These are phyloP conservation scores for Cokeromyces recurvatus DNA, from an alignment of 371 early-diverging fungal genomes.

Conservation along the genomic window DNA sequence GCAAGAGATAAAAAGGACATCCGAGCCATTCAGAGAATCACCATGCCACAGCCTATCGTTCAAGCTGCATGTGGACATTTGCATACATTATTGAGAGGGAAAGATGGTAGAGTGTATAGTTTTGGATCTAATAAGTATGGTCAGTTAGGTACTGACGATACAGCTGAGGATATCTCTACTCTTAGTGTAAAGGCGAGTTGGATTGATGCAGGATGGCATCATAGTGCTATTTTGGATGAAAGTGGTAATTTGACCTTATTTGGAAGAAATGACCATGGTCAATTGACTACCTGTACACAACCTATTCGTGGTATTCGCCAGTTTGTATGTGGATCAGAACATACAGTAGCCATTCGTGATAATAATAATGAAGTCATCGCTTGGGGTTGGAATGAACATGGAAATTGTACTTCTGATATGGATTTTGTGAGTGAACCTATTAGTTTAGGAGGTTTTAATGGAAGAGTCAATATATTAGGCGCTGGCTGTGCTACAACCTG, in stretches of 20 bases:
- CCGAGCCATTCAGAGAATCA: constrained; percentile 5
- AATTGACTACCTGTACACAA: constrained; percentile 35
- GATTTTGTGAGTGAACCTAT: constrained; percentile 15
- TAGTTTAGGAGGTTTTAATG: background rate
- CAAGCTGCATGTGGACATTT: constrained; percentile 54
- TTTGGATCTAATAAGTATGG: constrained; percentile 65
- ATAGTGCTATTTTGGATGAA: constrained; percentile 46
- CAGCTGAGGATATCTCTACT: background rate
- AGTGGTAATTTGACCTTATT: constrained; percentile 36
- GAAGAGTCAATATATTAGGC: constrained; percentile 6
- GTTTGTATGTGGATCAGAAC: constrained; percentile 78
- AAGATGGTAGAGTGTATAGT: constrained; percentile 42
- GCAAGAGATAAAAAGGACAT: constrained; percentile 20
- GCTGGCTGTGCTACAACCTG: constrained; percentile 29
- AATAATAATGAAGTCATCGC: constrained; percentile 38
- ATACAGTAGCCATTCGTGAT: constrained; percentile 48
- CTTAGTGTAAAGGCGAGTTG: constrained; percentile 4
- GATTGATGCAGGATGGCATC: constrained; percentile 75
- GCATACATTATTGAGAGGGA: constrained; percentile 42
- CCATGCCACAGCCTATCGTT: constrained; percentile 14
- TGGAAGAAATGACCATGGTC: constrained; percentile 75
- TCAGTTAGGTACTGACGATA: constrained; percentile 20
- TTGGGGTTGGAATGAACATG: constrained; percentile 97
- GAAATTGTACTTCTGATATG: constrained; percentile 63
- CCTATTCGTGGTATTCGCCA: constrained; percentile 19